Evolutionary conservation across 2,329 filamentous ascomycete species (phyloP).

Genomic region (Karstenula rhodostoma): DNA sequence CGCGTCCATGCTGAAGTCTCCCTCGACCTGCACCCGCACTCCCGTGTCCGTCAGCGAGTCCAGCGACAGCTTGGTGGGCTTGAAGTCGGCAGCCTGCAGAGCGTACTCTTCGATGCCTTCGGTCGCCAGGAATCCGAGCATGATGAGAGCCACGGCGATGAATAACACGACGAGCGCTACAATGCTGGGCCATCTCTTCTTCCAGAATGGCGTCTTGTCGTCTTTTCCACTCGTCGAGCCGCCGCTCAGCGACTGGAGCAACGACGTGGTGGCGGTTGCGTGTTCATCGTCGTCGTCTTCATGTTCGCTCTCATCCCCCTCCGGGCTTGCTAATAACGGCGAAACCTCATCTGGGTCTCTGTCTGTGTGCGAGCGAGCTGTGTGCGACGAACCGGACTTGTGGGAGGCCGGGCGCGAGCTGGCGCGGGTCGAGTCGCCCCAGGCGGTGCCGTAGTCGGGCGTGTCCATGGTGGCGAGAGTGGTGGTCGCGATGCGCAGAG

Average conservation of each 20-base stretch:
- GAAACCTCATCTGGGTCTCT: slow-evolving; percentile 49
- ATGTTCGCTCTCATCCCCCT: slow-evolving; percentile 33
- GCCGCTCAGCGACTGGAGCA: slow-evolving; percentile 44
- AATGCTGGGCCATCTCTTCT: slow-evolving; percentile 77
- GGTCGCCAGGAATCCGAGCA: slow-evolving; percentile 86
- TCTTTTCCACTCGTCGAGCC: slow-evolving; percentile 30
- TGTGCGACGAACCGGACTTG: slow-evolving; percentile 46
- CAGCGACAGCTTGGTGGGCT: slow-evolving; percentile 84
- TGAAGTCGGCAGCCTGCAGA: slow-evolving; percentile 80
- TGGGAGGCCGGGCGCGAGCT: slow-evolving; percentile 49
- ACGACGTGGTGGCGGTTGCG: slow-evolving; percentile 46
- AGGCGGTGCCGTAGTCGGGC: slow-evolving; percentile 39
- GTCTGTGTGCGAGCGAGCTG: slow-evolving; percentile 40
- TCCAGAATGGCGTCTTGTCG: slow-evolving; percentile 37
- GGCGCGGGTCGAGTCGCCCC: slow-evolving; percentile 46
- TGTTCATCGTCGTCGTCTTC: slow-evolving; percentile 33
- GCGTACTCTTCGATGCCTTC: slow-evolving; percentile 85
- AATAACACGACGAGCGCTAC: slow-evolving; percentile 75
- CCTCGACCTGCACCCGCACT: slow-evolving; percentile 80
- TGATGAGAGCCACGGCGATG: slow-evolving; percentile 69
- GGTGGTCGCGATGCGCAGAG: slow-evolving; percentile 12
- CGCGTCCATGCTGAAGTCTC: slow-evolving; percentile 81
- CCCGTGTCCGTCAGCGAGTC: slow-evolving; percentile 83
- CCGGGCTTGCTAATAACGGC: slow-evolving; percentile 44
- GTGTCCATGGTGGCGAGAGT: slow-evolving; percentile 39